Conservation (phyloP, 352 stramenopile species). For the Phytopythium ostracodes region DNA sequence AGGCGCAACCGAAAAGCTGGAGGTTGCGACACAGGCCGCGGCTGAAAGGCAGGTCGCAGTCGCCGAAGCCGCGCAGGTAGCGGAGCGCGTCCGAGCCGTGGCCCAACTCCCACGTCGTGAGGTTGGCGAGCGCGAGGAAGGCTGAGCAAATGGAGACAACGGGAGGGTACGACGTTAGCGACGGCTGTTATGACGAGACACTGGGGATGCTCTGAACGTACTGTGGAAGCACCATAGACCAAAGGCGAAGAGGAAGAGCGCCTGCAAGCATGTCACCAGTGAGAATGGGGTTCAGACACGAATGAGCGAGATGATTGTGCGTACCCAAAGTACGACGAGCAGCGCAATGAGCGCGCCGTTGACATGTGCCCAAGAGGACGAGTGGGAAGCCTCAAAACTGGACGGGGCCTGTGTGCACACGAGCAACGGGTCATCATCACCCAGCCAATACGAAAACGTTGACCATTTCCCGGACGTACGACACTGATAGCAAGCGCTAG, state of each 20-base stretch:
- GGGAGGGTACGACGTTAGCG: background rate
- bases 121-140: slow-evolving; percentile 50
- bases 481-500: slow-evolving; percentile 17
- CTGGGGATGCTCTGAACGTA: slow-evolving; percentile 8
- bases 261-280: background rate
- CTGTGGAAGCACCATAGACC: slow-evolving; percentile 35
- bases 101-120: slow-evolving; percentile 71
- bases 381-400: slow-evolving; percentile 3
- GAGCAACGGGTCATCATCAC: background rate
- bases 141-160: slow-evolving; percentile 10
- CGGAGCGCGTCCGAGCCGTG: slow-evolving; percentile 44
- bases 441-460: background rate
- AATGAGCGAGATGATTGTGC: background rate
- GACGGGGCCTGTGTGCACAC: slow-evolving; percentile 10
- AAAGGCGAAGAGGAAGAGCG: slow-evolving; percentile 14
- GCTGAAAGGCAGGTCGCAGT: slow-evolving; percentile 75
- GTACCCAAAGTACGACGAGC: slow-evolving; percentile 23
- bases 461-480: slow-evolving; percentile 9
- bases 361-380: slow-evolving; percentile 17
- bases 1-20: slow-evolving; percentile 29
- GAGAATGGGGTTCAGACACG: background rate
- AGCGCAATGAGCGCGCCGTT: slow-evolving; percentile 20
- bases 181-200: background rate
- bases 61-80: slow-evolving; percentile 56
- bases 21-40: slow-evolving; percentile 37